Conservation (phyloP, 345 rosid species). For the Acer yangbiense region DNA sequence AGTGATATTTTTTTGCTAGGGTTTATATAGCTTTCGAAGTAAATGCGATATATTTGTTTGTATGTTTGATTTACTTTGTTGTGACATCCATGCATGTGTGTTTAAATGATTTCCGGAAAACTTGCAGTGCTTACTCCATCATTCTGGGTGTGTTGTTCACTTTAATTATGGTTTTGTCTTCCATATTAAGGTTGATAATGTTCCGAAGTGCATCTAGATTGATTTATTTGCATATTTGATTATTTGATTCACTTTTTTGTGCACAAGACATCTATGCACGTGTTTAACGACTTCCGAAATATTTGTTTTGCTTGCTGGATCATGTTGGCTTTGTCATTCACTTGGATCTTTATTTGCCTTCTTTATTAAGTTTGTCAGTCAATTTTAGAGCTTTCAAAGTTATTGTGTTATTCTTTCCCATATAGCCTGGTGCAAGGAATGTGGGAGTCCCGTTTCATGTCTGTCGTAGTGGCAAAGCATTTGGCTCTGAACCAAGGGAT, state of each 20-base stretch:
- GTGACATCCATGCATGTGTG: too few relatives aligned
- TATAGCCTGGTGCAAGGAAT: slow-evolving; percentile 44
- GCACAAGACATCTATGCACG: not conserved
- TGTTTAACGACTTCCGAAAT: slow-evolving; percentile 6
- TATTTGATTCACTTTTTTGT: slow-evolving; percentile 9
- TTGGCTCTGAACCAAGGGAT: slow-evolving; percentile 45
- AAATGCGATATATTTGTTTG: too few relatives aligned
- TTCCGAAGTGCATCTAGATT: not conserved
- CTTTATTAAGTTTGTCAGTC: not conserved
- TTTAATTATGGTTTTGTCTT: not conserved
- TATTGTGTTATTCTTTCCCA: slow-evolving; percentile 17
- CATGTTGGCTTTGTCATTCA: not conserved
- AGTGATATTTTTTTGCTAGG: too few relatives aligned
- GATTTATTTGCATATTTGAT: not conserved
- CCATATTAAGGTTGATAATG: not conserved
- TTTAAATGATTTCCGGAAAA: too few relatives aligned
- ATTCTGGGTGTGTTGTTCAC: not conserved
- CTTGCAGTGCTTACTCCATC: too few relatives aligned
- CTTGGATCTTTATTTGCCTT: not conserved
- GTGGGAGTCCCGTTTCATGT: slow-evolving; percentile 35
- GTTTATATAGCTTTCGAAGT: too few relatives aligned
- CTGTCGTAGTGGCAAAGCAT: slow-evolving; percentile 32
- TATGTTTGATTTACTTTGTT: too few relatives aligned
- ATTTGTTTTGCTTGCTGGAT: not conserved
- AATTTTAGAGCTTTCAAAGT: slow-evolving; percentile 8